Conservation (phyloP, 106 monocot genomes). For the Ottelia alismoides region DNA sequence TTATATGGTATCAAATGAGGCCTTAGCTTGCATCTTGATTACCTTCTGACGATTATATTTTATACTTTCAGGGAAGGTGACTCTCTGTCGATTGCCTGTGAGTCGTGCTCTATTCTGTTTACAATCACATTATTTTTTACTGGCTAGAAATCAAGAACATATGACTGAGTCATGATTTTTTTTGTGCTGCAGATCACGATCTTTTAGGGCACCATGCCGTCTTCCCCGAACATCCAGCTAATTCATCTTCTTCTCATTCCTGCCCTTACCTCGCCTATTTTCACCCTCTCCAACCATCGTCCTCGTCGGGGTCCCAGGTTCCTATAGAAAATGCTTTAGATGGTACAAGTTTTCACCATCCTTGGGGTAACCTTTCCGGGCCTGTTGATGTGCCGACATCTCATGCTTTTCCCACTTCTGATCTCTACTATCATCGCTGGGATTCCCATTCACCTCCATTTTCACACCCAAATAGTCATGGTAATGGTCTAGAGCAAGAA, state of each 20-base stretch:
- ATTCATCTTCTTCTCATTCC: conserved; percentile 26
- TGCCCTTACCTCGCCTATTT: conserved; percentile 41
- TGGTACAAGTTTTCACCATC: conserved; percentile 18
- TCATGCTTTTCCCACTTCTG: conserved; percentile 7
- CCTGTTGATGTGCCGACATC: conserved; percentile 7
- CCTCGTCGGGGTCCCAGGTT: conserved; percentile 29
- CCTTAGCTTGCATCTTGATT: conserved; percentile 1
- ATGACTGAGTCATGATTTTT: background rate
- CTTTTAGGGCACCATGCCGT: conserved; percentile 22
- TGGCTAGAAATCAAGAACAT: background rate
- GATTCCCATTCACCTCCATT: conserved; percentile 11
- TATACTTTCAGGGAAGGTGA: conserved; percentile 40
- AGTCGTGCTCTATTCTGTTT: too few species aligned
- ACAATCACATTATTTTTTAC: background rate
- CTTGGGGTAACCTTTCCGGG: background rate
- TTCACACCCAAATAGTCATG: conserved; percentile 3
- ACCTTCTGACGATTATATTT: background rate
- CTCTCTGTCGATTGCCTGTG: conserved; percentile 33
- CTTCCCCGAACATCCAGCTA: conserved; percentile 24
- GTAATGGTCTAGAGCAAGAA: conserved; percentile 1
- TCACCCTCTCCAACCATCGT: conserved; percentile 25
- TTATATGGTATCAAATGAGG: background rate
- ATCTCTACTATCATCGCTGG: conserved; percentile 11
- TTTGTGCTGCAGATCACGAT: conserved; percentile 46
- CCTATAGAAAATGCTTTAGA: conserved; percentile 15